These are phyloP conservation scores for Plantago coronopus DNA, from an alignment of 305 asterid genomes.

Conservation along the genomic window DNA sequence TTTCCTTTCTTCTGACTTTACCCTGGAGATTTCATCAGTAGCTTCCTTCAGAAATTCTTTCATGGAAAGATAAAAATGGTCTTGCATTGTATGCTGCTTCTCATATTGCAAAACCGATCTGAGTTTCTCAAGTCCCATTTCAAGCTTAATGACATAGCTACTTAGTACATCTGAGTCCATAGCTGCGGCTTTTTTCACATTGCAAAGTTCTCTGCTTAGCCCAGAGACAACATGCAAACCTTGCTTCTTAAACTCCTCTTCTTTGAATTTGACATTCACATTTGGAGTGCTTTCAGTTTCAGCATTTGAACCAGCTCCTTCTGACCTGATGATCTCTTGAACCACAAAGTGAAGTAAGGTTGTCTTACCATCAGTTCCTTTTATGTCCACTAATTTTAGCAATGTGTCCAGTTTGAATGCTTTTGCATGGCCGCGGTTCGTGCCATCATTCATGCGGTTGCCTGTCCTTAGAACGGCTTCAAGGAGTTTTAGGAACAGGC, in stretches of 20 bases:
- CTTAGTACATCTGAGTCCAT: constrained; percentile 90
- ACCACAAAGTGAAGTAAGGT: constrained; percentile 94
- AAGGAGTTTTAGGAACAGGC: constrained; percentile 83
- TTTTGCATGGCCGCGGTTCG: constrained; percentile 84
- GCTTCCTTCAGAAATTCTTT: constrained; percentile 61
- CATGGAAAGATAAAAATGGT: constrained; percentile 68
- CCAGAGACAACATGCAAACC: constrained; percentile 78
- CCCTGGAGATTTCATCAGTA: constrained; percentile 44
- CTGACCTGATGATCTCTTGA: constrained; percentile 85
- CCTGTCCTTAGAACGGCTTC: constrained; percentile 92
- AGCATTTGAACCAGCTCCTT: constrained; percentile 44
- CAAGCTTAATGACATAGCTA: constrained; percentile 76
- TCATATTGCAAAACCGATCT: constrained; percentile 49
- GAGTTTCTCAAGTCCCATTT: constrained; percentile 69
- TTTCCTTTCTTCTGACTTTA: constrained; percentile 58
- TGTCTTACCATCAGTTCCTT: constrained; percentile 93
- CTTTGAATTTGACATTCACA: constrained; percentile 34
- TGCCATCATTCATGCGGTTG: constrained; percentile 90
- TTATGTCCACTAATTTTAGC: constrained; percentile 73
- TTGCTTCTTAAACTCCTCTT: constrained; percentile 71
- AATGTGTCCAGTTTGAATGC: constrained; percentile 90
- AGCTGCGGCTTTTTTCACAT: constrained; percentile 73
- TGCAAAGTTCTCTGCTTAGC: constrained; percentile 69
- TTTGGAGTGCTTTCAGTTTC: constrained; percentile 25
- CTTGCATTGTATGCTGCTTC: constrained; percentile 42